Conservation (phyloP, 495 filamentous ascomycete species). For the Astrothelium subdiscretum region DNA sequence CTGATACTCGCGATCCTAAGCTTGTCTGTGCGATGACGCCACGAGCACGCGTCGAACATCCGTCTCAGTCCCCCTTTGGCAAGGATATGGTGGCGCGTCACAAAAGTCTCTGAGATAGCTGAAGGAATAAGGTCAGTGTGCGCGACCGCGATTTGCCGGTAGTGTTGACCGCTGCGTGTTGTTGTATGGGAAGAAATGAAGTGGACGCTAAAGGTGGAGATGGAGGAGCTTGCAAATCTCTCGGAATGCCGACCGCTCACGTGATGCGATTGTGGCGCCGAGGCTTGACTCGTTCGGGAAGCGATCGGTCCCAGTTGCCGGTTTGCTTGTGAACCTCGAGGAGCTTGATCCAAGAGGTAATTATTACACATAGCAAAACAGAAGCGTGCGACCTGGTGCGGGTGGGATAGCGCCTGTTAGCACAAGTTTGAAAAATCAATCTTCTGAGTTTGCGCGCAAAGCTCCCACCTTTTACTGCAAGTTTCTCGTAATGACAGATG, state of each 20-base stretch:
- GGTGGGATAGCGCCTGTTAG: too few species aligned
- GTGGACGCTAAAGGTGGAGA: not conserved
- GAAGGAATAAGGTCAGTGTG: not conserved
- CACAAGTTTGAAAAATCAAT: too few species aligned
- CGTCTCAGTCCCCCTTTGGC: not conserved
- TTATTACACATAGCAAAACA: too few species aligned
- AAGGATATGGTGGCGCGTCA: not conserved
- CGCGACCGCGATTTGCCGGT: not conserved
- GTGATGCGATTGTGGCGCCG: not conserved
- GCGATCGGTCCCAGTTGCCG: not conserved
- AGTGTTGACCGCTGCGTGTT: not conserved
- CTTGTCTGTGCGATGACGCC: not conserved
- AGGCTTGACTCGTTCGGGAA: not conserved
- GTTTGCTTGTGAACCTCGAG: not conserved
- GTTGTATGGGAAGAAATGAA: not conserved
- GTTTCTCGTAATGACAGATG: conserved; percentile 56
- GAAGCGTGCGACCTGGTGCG: too few species aligned
- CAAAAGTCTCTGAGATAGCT: not conserved
- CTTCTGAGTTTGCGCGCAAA: too few species aligned
- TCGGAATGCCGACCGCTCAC: not conserved
- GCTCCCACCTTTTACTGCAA: too few species aligned
- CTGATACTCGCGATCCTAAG: not conserved
- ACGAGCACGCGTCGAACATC: not conserved
- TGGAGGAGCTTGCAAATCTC: not conserved
- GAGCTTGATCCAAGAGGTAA: not conserved